Evolutionary conservation across 192 early-diverging fungal genomes (phyloP).

Genomic region (Geosiphon pyriformis): DNA sequence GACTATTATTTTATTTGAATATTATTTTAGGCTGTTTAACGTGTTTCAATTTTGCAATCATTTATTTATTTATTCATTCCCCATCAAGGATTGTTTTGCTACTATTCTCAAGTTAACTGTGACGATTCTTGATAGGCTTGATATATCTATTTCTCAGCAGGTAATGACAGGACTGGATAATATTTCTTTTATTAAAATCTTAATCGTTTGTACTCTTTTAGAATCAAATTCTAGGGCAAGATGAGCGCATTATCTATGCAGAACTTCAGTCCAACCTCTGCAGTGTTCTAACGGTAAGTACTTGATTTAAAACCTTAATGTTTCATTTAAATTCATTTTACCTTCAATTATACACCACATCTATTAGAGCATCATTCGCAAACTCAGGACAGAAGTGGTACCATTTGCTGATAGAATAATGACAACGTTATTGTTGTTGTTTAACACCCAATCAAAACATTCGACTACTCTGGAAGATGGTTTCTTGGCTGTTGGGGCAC

Average conservation of each 20-base stretch:
- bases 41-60: no score
- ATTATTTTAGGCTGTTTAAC: no score
- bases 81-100: slow-evolving; percentile 61
- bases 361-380: slow-evolving; percentile 67
- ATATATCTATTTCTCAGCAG: slow-evolving; percentile 60
- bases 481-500: slow-evolving; percentile 85
- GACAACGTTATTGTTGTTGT: slow-evolving; percentile 75
- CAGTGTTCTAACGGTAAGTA: slow-evolving; percentile 73
- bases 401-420: slow-evolving; percentile 86
- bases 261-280: slow-evolving; percentile 93
- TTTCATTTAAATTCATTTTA: not conserved
- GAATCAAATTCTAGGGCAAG: slow-evolving; percentile 72
- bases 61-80: no score
- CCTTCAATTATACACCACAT: no score
- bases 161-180: no score
- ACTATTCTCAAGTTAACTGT: slow-evolving; percentile 70
- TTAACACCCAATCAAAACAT: slow-evolving; percentile 63
- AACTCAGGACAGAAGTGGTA: slow-evolving; percentile 65
- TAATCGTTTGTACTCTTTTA: slow-evolving; percentile 26
- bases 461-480: slow-evolving; percentile 87
- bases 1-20: slow-evolving; percentile 22
- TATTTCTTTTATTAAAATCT: slow-evolving; percentile 2
- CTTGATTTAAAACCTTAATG: not conserved
- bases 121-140: slow-evolving; percentile 74
- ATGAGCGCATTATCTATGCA: slow-evolving; percentile 75